phyloP scores from a whole-genome alignment of 2,329 filamentous ascomycete genomes.

The Aspergillus texensis region DNA sequence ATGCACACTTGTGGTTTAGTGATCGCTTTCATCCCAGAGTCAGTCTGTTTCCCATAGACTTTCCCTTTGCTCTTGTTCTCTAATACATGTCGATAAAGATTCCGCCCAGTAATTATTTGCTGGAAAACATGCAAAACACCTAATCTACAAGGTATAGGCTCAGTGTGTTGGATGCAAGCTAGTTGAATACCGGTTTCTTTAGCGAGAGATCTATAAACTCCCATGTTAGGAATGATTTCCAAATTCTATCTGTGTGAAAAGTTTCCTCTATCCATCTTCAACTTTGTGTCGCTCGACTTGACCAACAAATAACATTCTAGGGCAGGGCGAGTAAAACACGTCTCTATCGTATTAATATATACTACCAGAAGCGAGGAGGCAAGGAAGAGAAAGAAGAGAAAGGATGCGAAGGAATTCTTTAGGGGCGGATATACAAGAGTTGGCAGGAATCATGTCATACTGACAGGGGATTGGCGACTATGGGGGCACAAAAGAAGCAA shows the following conservation, averaged over 20 bases:
- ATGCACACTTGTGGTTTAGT: neutral
- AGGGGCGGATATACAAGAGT: constrained; percentile 12
- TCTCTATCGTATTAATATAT: constrained; percentile 3
- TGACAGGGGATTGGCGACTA: constrained; percentile 7
- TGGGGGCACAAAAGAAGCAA: constrained; percentile 2
- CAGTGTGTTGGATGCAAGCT: neutral
- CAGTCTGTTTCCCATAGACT: neutral
- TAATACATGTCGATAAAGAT: neutral
- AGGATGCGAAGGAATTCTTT: constrained; percentile 2
- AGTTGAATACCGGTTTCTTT: neutral
- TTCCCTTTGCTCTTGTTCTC: neutral
- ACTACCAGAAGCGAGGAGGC: neutral
- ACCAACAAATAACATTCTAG: constrained; percentile 14
- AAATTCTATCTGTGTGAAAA: neutral
- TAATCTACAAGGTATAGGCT: neutral
- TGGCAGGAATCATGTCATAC: constrained; percentile 3
- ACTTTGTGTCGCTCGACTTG: neutral
- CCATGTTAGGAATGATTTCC: neutral
- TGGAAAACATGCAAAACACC: neutral
- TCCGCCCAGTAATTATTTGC: neutral
- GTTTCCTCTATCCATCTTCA: neutral
- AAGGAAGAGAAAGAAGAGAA: neutral
- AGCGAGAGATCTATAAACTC: neutral
- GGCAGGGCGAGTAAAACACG: neutral
- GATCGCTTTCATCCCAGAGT: neutral